phyloP scores from a whole-genome alignment of 306 rosid species.

The Bauhinia variegata region DNA sequence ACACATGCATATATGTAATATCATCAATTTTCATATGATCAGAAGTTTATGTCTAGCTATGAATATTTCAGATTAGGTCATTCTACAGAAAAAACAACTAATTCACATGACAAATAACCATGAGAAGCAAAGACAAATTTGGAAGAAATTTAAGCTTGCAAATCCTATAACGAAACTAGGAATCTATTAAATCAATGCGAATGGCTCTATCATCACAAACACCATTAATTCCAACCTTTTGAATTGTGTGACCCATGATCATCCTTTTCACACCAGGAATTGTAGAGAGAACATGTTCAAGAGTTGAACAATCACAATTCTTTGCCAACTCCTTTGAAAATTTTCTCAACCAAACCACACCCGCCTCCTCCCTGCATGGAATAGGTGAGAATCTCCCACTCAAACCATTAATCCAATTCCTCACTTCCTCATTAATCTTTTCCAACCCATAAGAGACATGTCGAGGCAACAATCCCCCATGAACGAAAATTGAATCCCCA shows the following conservation, averaged over 20 bases:
- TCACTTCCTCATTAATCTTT: slow-evolving; percentile 74
- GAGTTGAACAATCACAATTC: slow-evolving; percentile 71
- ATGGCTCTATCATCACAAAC: slow-evolving; percentile 69
- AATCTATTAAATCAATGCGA: slow-evolving; percentile 46
- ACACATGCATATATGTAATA: too few relatives aligned
- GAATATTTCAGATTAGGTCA: background rate
- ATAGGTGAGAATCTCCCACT: slow-evolving; percentile 50
- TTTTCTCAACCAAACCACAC: slow-evolving; percentile 79
- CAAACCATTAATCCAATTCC: slow-evolving; percentile 75
- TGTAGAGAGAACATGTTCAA: slow-evolving; percentile 75
- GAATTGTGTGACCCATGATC: slow-evolving; percentile 97
- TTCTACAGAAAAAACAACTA: background rate
- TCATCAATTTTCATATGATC: too few relatives aligned
- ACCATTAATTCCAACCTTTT: slow-evolving; percentile 70
- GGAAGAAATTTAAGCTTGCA: slow-evolving; percentile 10
- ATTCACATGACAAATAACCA: background rate
- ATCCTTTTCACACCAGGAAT: slow-evolving; percentile 87
- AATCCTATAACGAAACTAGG: background rate
- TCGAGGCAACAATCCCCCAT: slow-evolving; percentile 74
- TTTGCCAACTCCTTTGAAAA: slow-evolving; percentile 56
- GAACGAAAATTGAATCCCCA: slow-evolving; percentile 87
- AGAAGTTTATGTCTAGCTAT: background rate
- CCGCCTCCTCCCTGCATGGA: slow-evolving; percentile 49
- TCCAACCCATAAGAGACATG: slow-evolving; percentile 74
- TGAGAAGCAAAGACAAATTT: too few relatives aligned